phyloP scores from a whole-genome alignment of 2,329 filamentous ascomycete genomes.

The Clathrospora elynae region DNA sequence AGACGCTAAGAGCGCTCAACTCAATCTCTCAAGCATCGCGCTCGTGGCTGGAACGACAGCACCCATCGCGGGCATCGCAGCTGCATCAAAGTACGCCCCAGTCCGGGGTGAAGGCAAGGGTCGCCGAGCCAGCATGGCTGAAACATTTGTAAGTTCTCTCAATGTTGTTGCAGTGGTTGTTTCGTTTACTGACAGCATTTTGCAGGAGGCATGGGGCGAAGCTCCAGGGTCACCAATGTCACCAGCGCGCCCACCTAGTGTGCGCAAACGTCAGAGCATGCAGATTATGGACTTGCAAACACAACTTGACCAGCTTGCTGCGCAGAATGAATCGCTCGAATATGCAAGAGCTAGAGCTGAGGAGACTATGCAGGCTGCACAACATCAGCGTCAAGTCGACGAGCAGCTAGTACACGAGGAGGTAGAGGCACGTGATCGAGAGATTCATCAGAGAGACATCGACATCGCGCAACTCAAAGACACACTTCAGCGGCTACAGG shows the following conservation, averaged over 20 bases:
- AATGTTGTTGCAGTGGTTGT: slow-evolving; percentile 11
- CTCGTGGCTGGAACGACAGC: slow-evolving; percentile 45
- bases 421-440: slow-evolving; percentile 67
- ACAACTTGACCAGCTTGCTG: slow-evolving; percentile 79
- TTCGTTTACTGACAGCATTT: slow-evolving; percentile 32
- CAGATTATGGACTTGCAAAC: slow-evolving; percentile 88
- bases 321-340: slow-evolving; percentile 80
- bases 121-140: slow-evolving; percentile 80
- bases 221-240: slow-evolving; percentile 88
- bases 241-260: slow-evolving; percentile 90
- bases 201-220: slow-evolving; percentile 90
- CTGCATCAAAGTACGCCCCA: slow-evolving; percentile 68
- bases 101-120: slow-evolving; percentile 86
- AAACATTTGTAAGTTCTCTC: slow-evolving; percentile 81
- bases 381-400: slow-evolving; percentile 59
- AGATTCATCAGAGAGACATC: slow-evolving; percentile 79
- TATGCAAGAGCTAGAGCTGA: slow-evolving; percentile 75
- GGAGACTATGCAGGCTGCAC: slow-evolving; percentile 62
- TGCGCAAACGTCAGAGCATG: slow-evolving; percentile 97
- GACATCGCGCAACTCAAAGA: slow-evolving; percentile 84
- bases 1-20: slow-evolving; percentile 42
- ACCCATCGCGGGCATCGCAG: slow-evolving; percentile 52
- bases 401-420: slow-evolving; percentile 56
- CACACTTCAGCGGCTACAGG: slow-evolving; percentile 77
- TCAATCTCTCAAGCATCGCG: slow-evolving; percentile 39